phyloP scores from a whole-genome alignment of 495 filamentous ascomycete genomes.

The Schizothecium vesticola region DNA sequence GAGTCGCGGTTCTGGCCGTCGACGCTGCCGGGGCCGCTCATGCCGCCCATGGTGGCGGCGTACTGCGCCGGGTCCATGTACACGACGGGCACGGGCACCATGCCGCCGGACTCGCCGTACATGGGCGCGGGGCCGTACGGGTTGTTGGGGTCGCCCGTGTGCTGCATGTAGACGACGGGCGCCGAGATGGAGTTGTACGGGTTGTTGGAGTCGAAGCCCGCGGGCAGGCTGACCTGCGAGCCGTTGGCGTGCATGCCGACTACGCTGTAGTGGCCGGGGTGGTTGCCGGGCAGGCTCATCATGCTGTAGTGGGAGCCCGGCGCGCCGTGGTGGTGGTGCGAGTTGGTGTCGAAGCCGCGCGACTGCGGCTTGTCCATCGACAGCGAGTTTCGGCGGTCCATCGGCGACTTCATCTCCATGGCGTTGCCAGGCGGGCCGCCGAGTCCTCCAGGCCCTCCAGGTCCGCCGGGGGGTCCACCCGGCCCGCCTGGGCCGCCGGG shows the following conservation, averaged over 20 bases:
- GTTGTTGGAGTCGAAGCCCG: slow-evolving; percentile 9
- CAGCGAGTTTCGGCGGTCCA: not conserved
- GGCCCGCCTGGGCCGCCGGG: not conserved
- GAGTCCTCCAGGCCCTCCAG: slow-evolving; percentile 17
- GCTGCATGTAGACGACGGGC: slow-evolving; percentile 4
- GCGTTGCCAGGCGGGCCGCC: not conserved
- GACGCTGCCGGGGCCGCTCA: not conserved
- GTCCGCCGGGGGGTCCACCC: not conserved
- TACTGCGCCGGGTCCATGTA: slow-evolving; percentile 5
- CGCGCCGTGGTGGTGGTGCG: not conserved
- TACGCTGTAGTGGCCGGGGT: slow-evolving; percentile 3
- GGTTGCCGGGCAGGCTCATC: slow-evolving; percentile 1
- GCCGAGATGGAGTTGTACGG: slow-evolving; percentile 6
- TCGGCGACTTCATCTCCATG: not conserved
- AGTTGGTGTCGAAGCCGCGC: not conserved
- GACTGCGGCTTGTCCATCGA: slow-evolving; percentile 3
- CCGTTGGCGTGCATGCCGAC: slow-evolving; percentile 6
- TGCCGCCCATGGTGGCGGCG: not conserved
- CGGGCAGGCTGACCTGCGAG: slow-evolving; percentile 1
- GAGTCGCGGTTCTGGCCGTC: slow-evolving; percentile 4
- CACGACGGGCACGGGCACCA: slow-evolving; percentile 5
- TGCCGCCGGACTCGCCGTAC: slow-evolving; percentile 1
- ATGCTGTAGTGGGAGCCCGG: slow-evolving; percentile 7
- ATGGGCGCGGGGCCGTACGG: slow-evolving; percentile 4
- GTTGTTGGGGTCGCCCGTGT: slow-evolving; percentile 9